These are phyloP conservation scores for Yamadazyma epiphylla DNA, from an alignment of 1,139 yeast genomes.

Conservation along the genomic window DNA sequence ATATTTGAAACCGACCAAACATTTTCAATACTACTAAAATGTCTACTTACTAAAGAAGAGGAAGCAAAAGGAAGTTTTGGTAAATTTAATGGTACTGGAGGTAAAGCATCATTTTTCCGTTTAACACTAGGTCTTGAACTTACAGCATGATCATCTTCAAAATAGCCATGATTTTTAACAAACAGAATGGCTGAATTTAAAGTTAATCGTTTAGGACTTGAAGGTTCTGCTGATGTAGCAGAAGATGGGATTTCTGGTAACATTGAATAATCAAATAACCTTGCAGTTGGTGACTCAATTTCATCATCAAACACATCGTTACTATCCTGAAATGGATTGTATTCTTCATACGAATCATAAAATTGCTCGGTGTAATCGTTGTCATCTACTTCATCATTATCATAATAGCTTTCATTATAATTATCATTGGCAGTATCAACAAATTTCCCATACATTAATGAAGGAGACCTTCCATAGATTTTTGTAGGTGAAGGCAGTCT, in stretches of 20 bases:
- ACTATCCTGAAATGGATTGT: slow-evolving; percentile 2
- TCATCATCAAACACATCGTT: slow-evolving; percentile 9
- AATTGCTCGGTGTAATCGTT: slow-evolving; percentile 1
- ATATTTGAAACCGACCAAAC: slow-evolving; percentile 38
- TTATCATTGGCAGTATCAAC: neutral
- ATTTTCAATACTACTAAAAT: slow-evolving; percentile 35
- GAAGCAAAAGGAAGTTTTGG: slow-evolving; percentile 59
- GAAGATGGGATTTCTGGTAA: slow-evolving; percentile 36
- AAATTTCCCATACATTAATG: slow-evolving; percentile 8
- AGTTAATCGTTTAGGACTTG: slow-evolving; percentile 14
- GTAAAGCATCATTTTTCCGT: slow-evolving; percentile 28
- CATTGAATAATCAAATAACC: slow-evolving; percentile 35
- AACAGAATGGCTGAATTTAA: slow-evolving; percentile 18
- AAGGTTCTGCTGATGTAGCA: slow-evolving; percentile 5
- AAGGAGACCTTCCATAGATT: slow-evolving; percentile 14
- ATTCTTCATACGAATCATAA: neutral
- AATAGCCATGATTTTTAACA: slow-evolving; percentile 12
- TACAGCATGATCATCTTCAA: slow-evolving; percentile 7
- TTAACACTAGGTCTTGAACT: slow-evolving; percentile 8
- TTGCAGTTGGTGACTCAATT: slow-evolving; percentile 25
- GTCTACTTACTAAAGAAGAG: slow-evolving; percentile 44
- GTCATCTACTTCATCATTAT: slow-evolving; percentile 1
- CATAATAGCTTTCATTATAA: neutral
- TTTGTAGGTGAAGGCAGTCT: slow-evolving; percentile 33
- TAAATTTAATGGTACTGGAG: slow-evolving; percentile 41